Base-by-base conservation (phyloP, 352 stramenopile species). In the Phytophthora citrophthora region DNA sequence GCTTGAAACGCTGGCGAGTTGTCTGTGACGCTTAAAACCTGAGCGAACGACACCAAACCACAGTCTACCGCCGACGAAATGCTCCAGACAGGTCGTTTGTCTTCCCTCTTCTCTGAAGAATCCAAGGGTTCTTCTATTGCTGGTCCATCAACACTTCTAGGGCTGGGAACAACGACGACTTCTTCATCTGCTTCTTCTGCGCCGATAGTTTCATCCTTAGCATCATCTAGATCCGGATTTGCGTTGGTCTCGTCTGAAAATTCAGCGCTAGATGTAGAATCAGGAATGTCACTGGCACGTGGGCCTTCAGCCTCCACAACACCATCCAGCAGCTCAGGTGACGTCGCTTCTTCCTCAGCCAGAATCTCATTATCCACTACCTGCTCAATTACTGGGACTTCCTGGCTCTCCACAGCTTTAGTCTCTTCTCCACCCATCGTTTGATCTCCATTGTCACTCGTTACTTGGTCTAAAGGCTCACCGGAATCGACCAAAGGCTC, bases 1-100 rank as follows among this genome's bases (percentile, higher is more conserved):
- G 82, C 82, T 23, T 77, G 64, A 56, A 82, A 79, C 0, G 82
- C 78, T 9, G 82, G 82, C 0, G 82, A 91, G 10, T 57, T 45
- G 1, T 50, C 40, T 10, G 51, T 62, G 1, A 89, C 78, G 29
- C 70, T 84, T 24, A 84, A 40, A 40, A 89, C 57, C 34, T 87
- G 62, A 0, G 79, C 82, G 43, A 89, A 86, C 4, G 82, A 79
- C 26, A 54, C 12, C 8, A 74, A 54, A 1, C 55, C 60, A 3
- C 53, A 23, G 12, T 44, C 39, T 40, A 15, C 31, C 41, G 70
- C 44, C 5, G 49, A 34, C 7, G 53, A 54, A 46, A 65, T 58
- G 29, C 39, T 68, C 64, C 58, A 62, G 5, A 61, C n/a, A 11
- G 32, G 15, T 32, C 23, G 15, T 18, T 5, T 5, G 6, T 29